Evolutionary conservation across 169 alveolate genomes (phyloP).

Genomic region (Cystoisospora suis): DNA sequence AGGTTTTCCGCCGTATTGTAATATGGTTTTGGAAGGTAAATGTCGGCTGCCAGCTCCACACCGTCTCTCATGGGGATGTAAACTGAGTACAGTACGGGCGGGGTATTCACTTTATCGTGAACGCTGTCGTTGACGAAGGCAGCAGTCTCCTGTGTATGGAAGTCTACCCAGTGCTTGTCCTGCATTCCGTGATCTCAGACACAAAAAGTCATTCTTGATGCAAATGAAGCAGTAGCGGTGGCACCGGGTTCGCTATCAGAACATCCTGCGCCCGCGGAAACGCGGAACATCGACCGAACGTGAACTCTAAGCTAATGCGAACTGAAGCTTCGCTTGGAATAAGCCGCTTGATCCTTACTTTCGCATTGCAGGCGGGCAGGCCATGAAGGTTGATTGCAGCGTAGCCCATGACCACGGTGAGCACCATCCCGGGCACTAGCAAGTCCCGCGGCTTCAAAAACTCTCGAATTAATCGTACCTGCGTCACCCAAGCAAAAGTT

Average conservation of each 20-base stretch:
- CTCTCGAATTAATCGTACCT: slow-evolving; percentile 25
- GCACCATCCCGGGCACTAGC: background rate
- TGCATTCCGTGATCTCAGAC: no score
- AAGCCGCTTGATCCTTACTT: background rate
- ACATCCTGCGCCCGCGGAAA: no score
- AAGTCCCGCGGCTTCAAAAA: background rate
- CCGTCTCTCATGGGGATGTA: slow-evolving; percentile 74
- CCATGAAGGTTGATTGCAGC: slow-evolving; percentile 42
- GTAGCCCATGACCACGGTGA: slow-evolving; percentile 28
- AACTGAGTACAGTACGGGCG: slow-evolving; percentile 70
- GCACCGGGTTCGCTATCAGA: no score
- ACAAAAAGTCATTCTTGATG: no score
- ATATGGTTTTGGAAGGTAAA: slow-evolving; percentile 66
- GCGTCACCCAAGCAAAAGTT: background rate
- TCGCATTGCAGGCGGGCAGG: slow-evolving; percentile 44
- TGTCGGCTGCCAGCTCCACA: slow-evolving; percentile 72
- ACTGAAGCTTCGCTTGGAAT: no score
- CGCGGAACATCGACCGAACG: no score
- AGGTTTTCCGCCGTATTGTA: slow-evolving; percentile 11
- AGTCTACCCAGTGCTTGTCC: slow-evolving; percentile 67
- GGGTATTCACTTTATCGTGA: slow-evolving; percentile 35
- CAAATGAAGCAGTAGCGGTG: no score
- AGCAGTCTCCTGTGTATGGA: background rate
- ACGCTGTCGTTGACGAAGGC: slow-evolving; percentile 31
- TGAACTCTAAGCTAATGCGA: no score